These are phyloP conservation scores for Fusarium scirpi DNA, from an alignment of 2,329 filamentous ascomycete species.

Conservation along the genomic window DNA sequence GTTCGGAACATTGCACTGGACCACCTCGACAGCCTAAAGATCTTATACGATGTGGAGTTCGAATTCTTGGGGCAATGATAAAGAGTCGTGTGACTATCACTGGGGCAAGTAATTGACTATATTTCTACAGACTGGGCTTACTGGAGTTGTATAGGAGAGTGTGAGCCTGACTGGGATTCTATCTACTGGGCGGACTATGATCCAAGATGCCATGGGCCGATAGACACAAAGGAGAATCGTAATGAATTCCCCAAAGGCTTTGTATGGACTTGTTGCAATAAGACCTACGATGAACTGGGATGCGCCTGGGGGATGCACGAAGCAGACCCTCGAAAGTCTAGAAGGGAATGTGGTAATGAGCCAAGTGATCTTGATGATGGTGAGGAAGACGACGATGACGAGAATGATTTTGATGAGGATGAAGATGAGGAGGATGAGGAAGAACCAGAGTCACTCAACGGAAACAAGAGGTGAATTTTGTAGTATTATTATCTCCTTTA, in stretches of 20 bases:
- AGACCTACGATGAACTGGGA: constrained; percentile 3
- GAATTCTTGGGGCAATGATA: neutral
- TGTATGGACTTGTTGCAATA: constrained; percentile 41
- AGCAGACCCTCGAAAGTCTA: constrained; percentile 21
- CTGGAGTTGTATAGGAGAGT: constrained; percentile 12
- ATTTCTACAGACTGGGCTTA: neutral
- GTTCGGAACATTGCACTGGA: neutral
- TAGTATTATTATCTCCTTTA: neutral
- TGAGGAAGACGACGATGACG: neutral
- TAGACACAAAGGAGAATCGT: constrained; percentile 29
- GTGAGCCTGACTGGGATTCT: constrained; percentile 28
- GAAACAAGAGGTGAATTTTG: rapidly evolving
- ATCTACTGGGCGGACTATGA: constrained; percentile 31
- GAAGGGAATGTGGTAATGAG: neutral
- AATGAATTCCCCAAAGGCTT: constrained; percentile 36
- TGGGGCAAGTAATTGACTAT: constrained; percentile 9
- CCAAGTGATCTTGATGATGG: neutral
- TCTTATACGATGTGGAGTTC: neutral
- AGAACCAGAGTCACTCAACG: neutral
- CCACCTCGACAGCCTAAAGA: neutral
- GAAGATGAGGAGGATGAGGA: neutral
- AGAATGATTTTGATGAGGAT: neutral
- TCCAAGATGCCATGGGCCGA: constrained; percentile 14
- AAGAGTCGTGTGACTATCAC: constrained; percentile 28
- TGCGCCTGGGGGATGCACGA: constrained; percentile 33